These are phyloP conservation scores for Orbilia blumenaviensis DNA, from an alignment of 2,329 filamentous ascomycete species.

Conservation along the genomic window DNA sequence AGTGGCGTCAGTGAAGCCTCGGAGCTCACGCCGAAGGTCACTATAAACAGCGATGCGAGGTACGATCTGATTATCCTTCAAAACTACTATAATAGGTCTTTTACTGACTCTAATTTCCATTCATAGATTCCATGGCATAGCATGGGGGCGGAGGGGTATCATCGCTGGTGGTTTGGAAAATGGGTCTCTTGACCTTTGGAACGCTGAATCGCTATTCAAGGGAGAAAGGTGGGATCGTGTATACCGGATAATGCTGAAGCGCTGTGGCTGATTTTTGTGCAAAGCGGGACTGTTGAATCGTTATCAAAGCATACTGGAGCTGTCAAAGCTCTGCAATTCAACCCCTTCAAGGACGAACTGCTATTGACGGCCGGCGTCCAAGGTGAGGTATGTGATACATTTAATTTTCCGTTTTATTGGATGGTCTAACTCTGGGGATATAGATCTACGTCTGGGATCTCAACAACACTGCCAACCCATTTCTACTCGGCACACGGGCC, in stretches of 20 bases:
- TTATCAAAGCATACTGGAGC: constrained; percentile 90
- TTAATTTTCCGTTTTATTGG: background rate
- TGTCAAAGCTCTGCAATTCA: constrained; percentile 96
- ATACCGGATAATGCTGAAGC: background rate
- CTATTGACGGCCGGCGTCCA: constrained; percentile 92
- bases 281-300: constrained; percentile 59
- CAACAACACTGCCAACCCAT: constrained; percentile 86
- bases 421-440: background rate
- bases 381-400: constrained; percentile 70
- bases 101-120: constrained; percentile 9
- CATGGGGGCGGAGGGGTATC: constrained; percentile 89
- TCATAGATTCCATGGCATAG: constrained; percentile 91
- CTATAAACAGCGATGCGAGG: constrained; percentile 88
- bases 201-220: constrained; percentile 75
- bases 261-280: constrained; percentile 56
- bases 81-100: background rate
- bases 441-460: constrained; percentile 92
- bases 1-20: constrained; percentile 73
- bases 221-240: constrained; percentile 64
- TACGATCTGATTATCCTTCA: constrained; percentile 62
- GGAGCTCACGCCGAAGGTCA: constrained; percentile 85
- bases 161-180: constrained; percentile 96
- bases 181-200: constrained; percentile 91
- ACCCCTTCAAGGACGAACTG: constrained; percentile 88
- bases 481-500: constrained; percentile 84